Evolutionary conservation across 306 rosid genomes (phyloP), one percentile per base, ranked within the genome.

Genomic region (Quercus cerris): DNA sequence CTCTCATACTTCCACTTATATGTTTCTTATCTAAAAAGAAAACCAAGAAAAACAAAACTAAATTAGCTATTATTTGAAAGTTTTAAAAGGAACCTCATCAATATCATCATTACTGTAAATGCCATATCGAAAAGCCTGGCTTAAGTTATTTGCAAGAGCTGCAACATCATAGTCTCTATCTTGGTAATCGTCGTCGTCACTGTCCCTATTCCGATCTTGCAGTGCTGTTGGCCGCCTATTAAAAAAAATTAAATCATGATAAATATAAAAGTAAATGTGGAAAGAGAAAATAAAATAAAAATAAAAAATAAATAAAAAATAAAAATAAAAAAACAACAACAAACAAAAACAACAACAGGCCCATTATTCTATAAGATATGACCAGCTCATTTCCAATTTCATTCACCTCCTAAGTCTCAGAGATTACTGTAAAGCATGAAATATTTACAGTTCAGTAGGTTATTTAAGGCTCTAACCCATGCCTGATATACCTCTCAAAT

Each of bases 101-200:
- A 90, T 91, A 72, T 90, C 98, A 63, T 96, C 94, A 62, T 90
- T 91, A 81, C 66, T 96, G 87, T 91, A 93, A 81, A 93, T 92
- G 77, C 97, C 98, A 80, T 96, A 93, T 72, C 97, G 94, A 75
- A 96, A 93, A 54, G 98, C 99, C 88, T 96, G 98, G 81, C 97
- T 96, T 77, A 96, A 84, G 86, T 93, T 96, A 85, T 93, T 96
- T 58, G 98, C 99, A 17, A 96, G 86, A 49, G 99, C 97, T 61
- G 99, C 99, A 78, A 96, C 99, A 76, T 96, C 99, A 66, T 91
- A 93, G 78, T 96, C 99, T 79, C 97, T 91, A 64, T 96, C 99
- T 86, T 93, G 98, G 76, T 90, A 96, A 81, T 93, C 99, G 76
- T 96, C 99, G 84, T 96, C 98, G 25, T 93, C 99, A 58, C 97